Base-by-base conservation (phyloP, 2,329 filamentous ascomycete genomes). In the Fusarium sarcochroum region DNA sequence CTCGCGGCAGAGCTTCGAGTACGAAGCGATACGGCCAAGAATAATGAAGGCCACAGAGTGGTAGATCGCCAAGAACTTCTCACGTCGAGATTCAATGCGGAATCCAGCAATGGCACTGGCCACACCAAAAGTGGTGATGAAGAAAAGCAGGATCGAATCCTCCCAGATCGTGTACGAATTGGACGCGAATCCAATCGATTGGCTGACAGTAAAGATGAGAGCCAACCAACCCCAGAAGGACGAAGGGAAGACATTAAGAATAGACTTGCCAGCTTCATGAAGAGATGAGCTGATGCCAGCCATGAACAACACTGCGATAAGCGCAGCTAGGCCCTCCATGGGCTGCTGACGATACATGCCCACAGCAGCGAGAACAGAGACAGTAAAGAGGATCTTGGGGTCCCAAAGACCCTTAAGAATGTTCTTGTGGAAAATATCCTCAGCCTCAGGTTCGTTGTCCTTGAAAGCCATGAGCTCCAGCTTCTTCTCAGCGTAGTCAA, bases 91-190 rank as follows among this genome's bases (percentile, higher is more conserved):
- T 51, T 89, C 86, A 68, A 94, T 90, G 17, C 93, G 89, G 73
- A 97, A 86, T 1, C 94, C 94, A 3, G 91, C 90, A 14, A 93
- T 80, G 14, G 91, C 87, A 35, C 91, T 88, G n/a, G 91, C 85
- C 8, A 94, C 79, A 30, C 94, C 94, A 76, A 98, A 98, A 0
- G 94, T 96, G 3, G 90, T 89, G 60, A 98, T 87, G 81, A 98
- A 95, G 82, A 97, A 97, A 5, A 97, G 85, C 6, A 97, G 86
- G 57, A 98, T 98, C 15, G 93, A 92, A 75, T 99, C 96, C 81
- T 99, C 96, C 94, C 96, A 99, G 70, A 99, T 97, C 0, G 95
- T 98, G 80, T 94, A 99, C 0, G 96, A 99, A 80, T 99, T 99
- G 5, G 96, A 96, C 0, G 95, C 95, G 77, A 98, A 99, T 9